A percentile compares a stretch with the other conserved stretches of the same genome.
Conservation (phyloP, 179 eudicot genomes). For the Actinidia chinensis region DNA sequence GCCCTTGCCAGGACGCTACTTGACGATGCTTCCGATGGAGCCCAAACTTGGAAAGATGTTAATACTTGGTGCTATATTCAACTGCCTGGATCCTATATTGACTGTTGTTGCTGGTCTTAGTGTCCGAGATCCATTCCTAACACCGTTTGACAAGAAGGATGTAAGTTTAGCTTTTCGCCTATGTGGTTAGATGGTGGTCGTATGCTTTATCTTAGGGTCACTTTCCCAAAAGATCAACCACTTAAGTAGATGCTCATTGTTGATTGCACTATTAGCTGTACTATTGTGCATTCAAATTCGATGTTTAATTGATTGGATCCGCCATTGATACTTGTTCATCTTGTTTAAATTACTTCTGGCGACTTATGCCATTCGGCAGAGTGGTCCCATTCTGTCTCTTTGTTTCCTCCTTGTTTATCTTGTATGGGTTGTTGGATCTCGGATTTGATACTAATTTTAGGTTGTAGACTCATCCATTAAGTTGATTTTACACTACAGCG, state of each 20-base stretch:
- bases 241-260: not conserved
- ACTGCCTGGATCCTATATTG: slow-evolving; percentile 71
- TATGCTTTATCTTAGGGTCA: not conserved
- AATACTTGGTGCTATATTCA: slow-evolving; percentile 62
- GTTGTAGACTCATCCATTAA: not conserved
- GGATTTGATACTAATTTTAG: not conserved
- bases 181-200: slow-evolving; percentile 1
- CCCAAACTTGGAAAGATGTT: slow-evolving; percentile 92
- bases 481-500: not conserved
- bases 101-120: slow-evolving; percentile 81
- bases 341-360: not conserved
- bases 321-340: not conserved
- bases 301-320: not conserved
- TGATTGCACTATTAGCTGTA: not conserved
- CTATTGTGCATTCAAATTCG: not conserved
- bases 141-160: slow-evolving; percentile 79
- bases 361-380: not conserved
- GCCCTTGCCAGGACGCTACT: slow-evolving; percentile 55
- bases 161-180: slow-evolving; percentile 40
- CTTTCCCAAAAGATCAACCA: slow-evolving; percentile 1
- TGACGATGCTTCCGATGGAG: slow-evolving; percentile 80
- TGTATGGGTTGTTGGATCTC: not conserved
- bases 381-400: not conserved
- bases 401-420: not conserved
- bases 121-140: slow-evolving; percentile 75